These are phyloP conservation scores for Biscutella laevigata DNA, from an alignment of 441 rosid genomes.

Conservation along the genomic window DNA sequence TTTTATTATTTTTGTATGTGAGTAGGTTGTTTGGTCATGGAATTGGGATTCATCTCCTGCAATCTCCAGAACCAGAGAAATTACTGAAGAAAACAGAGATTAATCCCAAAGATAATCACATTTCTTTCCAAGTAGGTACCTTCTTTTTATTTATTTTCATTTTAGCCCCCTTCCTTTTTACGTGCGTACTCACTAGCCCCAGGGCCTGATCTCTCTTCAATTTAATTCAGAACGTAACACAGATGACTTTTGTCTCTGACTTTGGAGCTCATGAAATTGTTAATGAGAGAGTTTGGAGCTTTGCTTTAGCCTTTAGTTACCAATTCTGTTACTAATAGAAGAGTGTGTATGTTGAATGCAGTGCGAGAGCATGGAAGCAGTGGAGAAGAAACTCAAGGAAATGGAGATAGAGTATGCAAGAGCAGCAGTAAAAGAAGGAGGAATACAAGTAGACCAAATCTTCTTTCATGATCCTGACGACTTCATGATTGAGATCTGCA, in stretches of 20 bases:
- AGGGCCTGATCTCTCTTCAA: background rate
- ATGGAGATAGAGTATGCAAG: constrained; percentile 47
- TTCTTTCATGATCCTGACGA: constrained; percentile 95
- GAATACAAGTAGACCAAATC: constrained; percentile 69
- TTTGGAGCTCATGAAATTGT: no score
- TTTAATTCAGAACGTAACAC: background rate
- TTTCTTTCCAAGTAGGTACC: constrained; percentile 78
- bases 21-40: constrained; percentile 75
- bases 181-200: background rate
- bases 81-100: constrained; percentile 50
- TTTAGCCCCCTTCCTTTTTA: background rate
- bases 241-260: no score
- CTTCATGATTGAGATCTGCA: constrained; percentile 94
- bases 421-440: constrained; percentile 76
- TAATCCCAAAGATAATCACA: constrained; percentile 85
- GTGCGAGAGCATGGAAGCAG: constrained; percentile 79
- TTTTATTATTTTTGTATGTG: background rate
- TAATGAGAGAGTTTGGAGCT: no score
- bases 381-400: constrained; percentile 73
- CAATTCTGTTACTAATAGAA: no score
- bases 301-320: no score
- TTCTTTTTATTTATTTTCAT: background rate
- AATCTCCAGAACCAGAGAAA: constrained; percentile 52
- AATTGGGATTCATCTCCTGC: constrained; percentile 72
- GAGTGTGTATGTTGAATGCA: background rate